Conservation (phyloP, 139 green algal genomes). For the Ettlia oleoabundans region DNA sequence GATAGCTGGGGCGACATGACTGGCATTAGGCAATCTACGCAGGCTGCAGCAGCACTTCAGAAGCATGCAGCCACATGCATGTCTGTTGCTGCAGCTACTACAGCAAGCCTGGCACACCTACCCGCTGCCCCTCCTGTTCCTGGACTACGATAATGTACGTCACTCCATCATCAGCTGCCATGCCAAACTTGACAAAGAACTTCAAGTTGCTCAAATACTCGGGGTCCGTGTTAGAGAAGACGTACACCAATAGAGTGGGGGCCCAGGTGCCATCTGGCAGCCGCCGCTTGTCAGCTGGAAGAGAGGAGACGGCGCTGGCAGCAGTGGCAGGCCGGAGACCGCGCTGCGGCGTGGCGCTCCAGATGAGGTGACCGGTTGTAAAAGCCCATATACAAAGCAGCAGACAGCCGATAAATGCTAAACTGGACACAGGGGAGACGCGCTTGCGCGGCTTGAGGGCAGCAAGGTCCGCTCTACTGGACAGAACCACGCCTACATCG, state of each 20-base stretch:
- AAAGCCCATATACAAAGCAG: conserved; percentile 15
- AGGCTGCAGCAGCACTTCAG: too few relatives aligned
- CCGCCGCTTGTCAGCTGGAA: conserved; percentile 9
- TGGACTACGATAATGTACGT: conserved; percentile 58
- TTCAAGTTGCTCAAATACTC: conserved; percentile 58
- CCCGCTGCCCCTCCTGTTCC: conserved; percentile 23
- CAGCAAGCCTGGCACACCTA: too few relatives aligned
- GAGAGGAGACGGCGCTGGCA: not conserved
- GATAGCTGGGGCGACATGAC: too few relatives aligned
- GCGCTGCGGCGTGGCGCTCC: not conserved
- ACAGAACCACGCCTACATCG: not conserved
- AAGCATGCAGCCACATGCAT: too few relatives aligned
- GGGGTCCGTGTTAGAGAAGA: conserved; percentile 53
- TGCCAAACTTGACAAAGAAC: conserved; percentile 55
- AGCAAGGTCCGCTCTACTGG: not conserved
- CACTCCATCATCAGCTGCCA: conserved; percentile 49
- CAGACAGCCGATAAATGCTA: not conserved
- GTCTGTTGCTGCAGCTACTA: too few relatives aligned
- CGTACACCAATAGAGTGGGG: conserved; percentile 51
- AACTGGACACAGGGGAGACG: not conserved
- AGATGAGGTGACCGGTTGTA: conserved; percentile 20
- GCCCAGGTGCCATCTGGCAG: conserved; percentile 22
- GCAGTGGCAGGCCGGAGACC: not conserved
- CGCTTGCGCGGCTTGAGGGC: not conserved
- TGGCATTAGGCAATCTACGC: too few relatives aligned